Evolutionary conservation across 352 stramenopile species (phyloP).

Genomic region (Phytophthora litchii): DNA sequence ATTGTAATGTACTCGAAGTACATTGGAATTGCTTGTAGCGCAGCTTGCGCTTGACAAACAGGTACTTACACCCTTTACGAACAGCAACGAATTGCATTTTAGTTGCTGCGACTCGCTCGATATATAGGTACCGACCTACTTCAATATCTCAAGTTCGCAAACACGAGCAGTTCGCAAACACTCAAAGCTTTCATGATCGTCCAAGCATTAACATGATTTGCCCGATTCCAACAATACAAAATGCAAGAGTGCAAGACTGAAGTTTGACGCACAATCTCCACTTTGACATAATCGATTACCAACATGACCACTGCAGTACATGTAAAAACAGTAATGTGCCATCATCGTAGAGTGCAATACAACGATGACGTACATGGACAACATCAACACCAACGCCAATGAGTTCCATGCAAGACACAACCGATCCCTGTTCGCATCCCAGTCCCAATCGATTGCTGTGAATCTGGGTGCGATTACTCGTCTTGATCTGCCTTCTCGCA

Average conservation of each 20-base stretch:
- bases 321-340: not conserved
- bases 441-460: conserved; percentile 1
- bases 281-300: no score
- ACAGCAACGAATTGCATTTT: no score
- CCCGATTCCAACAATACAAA: not conserved
- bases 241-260: no score
- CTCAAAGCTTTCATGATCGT: conserved; percentile 4
- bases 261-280: no score
- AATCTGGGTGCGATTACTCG: conserved; percentile 14
- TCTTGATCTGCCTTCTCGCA: not conserved
- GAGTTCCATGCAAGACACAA: no score
- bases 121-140: no score
- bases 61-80: no score
- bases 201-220: conserved; percentile 1
- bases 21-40: no score
- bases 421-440: conserved; percentile 11
- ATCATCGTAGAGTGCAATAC: conserved; percentile 1
- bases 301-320: no score
- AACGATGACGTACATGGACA: conserved; percentile 1
- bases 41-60: no score
- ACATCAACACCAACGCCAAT: not conserved
- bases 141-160: not conserved
- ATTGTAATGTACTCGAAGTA: no score
- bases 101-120: no score
- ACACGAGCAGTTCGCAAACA: not conserved